phyloP scores from a whole-genome alignment of 73 alveolate species.

The Paramecium caudatum region DNA sequence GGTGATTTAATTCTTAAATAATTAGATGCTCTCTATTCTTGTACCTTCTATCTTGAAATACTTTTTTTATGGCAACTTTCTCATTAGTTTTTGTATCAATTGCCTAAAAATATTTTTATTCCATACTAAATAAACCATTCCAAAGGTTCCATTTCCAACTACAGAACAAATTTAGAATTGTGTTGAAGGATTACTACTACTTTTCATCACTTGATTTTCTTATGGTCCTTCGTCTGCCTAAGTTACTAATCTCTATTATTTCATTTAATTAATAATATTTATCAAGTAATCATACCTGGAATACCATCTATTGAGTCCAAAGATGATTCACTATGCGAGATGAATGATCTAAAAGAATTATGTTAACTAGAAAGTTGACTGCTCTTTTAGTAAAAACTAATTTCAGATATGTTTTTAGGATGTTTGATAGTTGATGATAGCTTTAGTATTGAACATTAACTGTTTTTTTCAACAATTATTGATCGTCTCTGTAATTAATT shows the following conservation, averaged over 20 bases:
- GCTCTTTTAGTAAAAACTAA: no score
- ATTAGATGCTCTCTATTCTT: constrained; percentile 92
- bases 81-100: constrained; percentile 84
- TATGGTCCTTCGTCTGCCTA: constrained; percentile 24
- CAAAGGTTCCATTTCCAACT: constrained; percentile 89
- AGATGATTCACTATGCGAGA: constrained; percentile 24
- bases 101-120: neutral
- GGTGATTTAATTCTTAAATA: constrained; percentile 91
- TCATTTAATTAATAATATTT: constrained; percentile 17
- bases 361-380: neutral
- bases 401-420: no score
- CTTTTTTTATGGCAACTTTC: constrained; percentile 90
- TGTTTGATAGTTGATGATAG: no score
- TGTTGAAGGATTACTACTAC: neutral
- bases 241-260: constrained; percentile 45
- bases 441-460: no score
- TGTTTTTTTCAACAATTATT: neutral
- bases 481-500: neutral
- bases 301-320: constrained; percentile 24
- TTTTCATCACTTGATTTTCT: neutral
- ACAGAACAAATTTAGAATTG: constrained; percentile 42
- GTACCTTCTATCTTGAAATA: constrained; percentile 91
- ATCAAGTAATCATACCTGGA: constrained; percentile 33
- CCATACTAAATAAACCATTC: constrained; percentile 82
- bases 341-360: constrained; percentile 24